Percentiles rank a stretch among this genome's conserved stretches.
Evolutionary conservation across 805 yeast genomes (phyloP).

Genomic region (Candida pseudofarinosa): DNA sequence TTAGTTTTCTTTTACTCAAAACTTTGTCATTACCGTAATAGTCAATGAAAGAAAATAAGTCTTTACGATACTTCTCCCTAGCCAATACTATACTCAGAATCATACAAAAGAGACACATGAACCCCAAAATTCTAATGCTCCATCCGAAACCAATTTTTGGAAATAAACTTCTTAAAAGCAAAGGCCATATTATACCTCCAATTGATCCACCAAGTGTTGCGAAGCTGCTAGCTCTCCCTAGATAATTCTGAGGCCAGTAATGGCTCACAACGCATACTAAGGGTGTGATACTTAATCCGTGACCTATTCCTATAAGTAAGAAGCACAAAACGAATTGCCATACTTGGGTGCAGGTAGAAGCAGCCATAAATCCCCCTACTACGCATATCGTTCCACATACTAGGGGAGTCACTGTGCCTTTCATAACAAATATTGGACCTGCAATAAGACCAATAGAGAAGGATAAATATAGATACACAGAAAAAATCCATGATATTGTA

Average conservation of each 20-base stretch:
- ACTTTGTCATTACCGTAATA: slow-evolving; percentile 1
- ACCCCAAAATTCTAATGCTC: slow-evolving; percentile 23
- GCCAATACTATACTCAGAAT: slow-evolving; percentile 21
- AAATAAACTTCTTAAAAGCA: slow-evolving; percentile 21
- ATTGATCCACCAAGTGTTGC: slow-evolving; percentile 30
- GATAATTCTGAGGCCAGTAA: slow-evolving; percentile 58
- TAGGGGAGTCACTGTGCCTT: slow-evolving; percentile 49
- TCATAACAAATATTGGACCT: slow-evolving; percentile 61
- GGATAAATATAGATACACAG: slow-evolving; percentile 48
- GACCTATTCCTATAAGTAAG: slow-evolving; percentile 53
- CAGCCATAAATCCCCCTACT: slow-evolving; percentile 50
- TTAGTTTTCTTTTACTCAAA: slow-evolving; percentile 1
- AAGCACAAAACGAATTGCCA: slow-evolving; percentile 63
- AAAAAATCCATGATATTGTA: slow-evolving; percentile 61
- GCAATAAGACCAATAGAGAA: slow-evolving; percentile 47
- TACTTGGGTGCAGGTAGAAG: slow-evolving; percentile 49
- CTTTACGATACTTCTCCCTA: slow-evolving; percentile 17
- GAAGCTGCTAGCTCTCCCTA: slow-evolving; percentile 43
- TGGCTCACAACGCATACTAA: slow-evolving; percentile 52
- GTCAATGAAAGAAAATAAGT: not conserved
- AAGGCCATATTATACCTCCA: slow-evolving; percentile 27
- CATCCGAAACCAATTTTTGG: slow-evolving; percentile 29
- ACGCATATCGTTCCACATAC: slow-evolving; percentile 39
- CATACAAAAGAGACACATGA: slow-evolving; percentile 21
- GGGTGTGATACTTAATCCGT: slow-evolving; percentile 59